phyloP scores from a whole-genome alignment of 768 basidiomycete species.

The Suillus cothurnatus region DNA sequence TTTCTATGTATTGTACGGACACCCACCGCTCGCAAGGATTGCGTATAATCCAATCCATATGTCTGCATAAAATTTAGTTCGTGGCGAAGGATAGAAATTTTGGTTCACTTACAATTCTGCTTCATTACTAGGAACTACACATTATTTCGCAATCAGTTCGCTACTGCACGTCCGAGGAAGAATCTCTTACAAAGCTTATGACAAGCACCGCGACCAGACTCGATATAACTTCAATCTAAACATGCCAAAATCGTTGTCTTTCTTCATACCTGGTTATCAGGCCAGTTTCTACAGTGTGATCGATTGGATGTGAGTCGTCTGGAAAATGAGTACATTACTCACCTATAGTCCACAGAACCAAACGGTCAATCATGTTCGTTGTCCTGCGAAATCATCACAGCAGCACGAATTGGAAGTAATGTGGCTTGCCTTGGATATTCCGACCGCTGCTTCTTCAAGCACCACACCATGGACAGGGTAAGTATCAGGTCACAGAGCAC shows the following conservation, averaged over 20 bases:
- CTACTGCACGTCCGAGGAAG: background rate
- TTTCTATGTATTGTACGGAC: background rate
- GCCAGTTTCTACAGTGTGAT: constrained; percentile 4
- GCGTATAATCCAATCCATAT: constrained; percentile 8
- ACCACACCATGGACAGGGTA: background rate
- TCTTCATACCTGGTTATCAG: constrained; percentile 1
- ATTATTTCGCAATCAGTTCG: background rate
- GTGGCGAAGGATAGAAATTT: background rate
- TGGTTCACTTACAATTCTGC: background rate
- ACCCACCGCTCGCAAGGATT: background rate
- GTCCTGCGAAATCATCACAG: background rate
- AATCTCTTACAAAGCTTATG: background rate
- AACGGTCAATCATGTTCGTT: background rate
- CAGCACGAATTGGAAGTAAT: no score
- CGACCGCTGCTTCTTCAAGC: background rate
- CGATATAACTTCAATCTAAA: background rate
- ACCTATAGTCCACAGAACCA: constrained; percentile 10
- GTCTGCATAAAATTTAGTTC: background rate
- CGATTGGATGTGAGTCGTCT: background rate
- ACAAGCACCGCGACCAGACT: background rate
- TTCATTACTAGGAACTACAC: constrained; percentile 3
- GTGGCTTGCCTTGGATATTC: background rate
- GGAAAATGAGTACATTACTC: background rate
- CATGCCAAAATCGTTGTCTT: background rate
- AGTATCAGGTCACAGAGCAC: background rate